Evolutionary conservation across 2,329 filamentous ascomycete species (phyloP), one percentile per base, ranked within the genome.

Genomic region (Trichoderma harzianum): DNA sequence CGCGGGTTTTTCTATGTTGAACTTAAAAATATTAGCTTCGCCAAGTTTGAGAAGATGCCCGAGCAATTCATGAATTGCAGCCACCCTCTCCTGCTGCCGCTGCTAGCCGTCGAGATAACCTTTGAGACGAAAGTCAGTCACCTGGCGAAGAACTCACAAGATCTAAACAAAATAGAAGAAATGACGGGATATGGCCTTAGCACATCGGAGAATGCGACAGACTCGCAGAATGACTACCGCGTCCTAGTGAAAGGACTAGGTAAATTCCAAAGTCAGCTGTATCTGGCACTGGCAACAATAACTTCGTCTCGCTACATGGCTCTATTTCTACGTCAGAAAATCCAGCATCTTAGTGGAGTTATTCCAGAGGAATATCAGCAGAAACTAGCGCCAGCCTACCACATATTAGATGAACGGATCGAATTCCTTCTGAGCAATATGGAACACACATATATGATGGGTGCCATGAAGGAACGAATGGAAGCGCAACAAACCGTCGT

Each of bases 121-220:
- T 18, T 32, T 12, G 14, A 28, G 5, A 4, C 2, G 4, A 30
- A n/a, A 11, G 24, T n/a, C 14, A 14, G 6, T 5, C 8, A 26
- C 4, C 10, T n/a, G 1, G 1, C 8, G 4, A 5, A 3, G 3
- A 21, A 10, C 1, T 5, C 1, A 32, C 5, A 7, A 2, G 18
- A 5, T 1, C 55, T 60, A 0, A 2, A 60, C 3, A 7, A 12
- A 1, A 7, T 60, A 0, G 55, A 60, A 14, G 3, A 12, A 5
- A 11, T 32, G 7, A 60, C 55, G 18, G 55, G 55, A 32, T 12
- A 34, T 6, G 55, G 55, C 2, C 3, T 60, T 4, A 18, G 28
- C 14, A 7, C 2, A 3, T 12, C 7, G 7, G 18, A 12, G 11
- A 28, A 18, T 21, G 18, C 18, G 12, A 6, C 26, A 21, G n/a